Evolutionary conservation across 345 rosid genomes (phyloP).

Genomic region (Moringa oleifera): DNA sequence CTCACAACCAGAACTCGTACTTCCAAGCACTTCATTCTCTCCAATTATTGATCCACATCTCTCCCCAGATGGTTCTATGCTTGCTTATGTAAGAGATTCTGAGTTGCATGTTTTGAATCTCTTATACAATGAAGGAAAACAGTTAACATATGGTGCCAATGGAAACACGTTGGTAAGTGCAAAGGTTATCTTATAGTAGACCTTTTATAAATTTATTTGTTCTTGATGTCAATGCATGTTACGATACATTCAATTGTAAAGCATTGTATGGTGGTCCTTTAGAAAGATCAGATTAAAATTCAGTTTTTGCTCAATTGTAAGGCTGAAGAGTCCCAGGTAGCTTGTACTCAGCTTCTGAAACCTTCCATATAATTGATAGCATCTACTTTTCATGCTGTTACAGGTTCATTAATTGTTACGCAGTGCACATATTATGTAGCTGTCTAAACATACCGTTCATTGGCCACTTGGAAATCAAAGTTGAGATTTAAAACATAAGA

Average conservation of each 20-base stretch:
- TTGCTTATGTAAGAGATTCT: slow-evolving; percentile 59
- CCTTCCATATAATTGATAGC: too few species aligned
- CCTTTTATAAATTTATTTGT: too few species aligned
- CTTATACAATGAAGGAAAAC: slow-evolving; percentile 47
- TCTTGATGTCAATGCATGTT: too few species aligned
- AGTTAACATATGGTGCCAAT: slow-evolving; percentile 61
- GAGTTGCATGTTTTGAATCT: slow-evolving; percentile 74
- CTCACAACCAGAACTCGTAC: slow-evolving; percentile 67
- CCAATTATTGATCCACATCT: slow-evolving; percentile 82
- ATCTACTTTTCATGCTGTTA: too few species aligned
- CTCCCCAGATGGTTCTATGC: slow-evolving; percentile 82
- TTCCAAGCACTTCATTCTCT: slow-evolving; percentile 50
- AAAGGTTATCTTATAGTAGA: background rate
- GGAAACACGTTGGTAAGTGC: slow-evolving; percentile 56
- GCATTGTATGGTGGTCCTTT: background rate
- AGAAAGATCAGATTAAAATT: too few species aligned
- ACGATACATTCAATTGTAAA: too few species aligned
- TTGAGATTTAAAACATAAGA: background rate
- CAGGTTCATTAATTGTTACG: background rate
- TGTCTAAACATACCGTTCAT: background rate
- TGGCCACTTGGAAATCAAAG: background rate
- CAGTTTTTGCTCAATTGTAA: too few species aligned
- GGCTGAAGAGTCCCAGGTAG: background rate
- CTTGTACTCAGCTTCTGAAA: too few species aligned
- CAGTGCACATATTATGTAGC: background rate